These are phyloP conservation scores for Protostelium mycophagum DNA, from an alignment of 78 protist species.

Conservation along the genomic window DNA sequence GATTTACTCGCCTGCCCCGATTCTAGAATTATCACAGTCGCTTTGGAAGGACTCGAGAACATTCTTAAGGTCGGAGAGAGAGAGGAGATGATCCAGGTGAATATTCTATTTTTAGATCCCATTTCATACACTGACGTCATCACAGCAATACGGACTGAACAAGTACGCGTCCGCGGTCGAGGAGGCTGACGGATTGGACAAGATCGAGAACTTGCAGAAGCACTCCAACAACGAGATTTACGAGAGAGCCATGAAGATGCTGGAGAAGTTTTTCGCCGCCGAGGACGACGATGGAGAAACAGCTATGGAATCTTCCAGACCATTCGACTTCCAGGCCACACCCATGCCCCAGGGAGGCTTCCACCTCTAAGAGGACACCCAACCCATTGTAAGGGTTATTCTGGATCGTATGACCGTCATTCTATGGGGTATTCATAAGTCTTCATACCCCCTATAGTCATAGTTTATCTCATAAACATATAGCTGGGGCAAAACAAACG, in stretches of 20 bases:
- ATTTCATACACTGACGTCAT: neutral
- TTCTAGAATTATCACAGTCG: conserved; percentile 75
- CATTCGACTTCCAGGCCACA: neutral
- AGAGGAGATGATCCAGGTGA: conserved; percentile 6
- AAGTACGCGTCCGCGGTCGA: conserved; percentile 52
- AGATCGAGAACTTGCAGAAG: conserved; percentile 83
- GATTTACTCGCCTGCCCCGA: conserved; percentile 76
- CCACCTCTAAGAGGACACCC: neutral
- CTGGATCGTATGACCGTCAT: no score
- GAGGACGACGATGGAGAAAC: conserved; percentile 38
- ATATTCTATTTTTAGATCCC: neutral
- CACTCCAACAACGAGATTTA: conserved; percentile 77
- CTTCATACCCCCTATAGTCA: no score
- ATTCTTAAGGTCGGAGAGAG: conserved; percentile 73
- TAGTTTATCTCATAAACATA: no score
- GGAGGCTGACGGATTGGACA: conserved; percentile 78
- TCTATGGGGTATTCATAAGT: no score
- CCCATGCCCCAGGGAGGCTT: neutral
- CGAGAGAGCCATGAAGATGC: conserved; percentile 68
- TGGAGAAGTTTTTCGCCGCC: conserved; percentile 70
- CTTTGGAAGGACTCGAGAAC: conserved; percentile 88
- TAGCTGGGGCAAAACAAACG: no score
- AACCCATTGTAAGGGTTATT: no score
- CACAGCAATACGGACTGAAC: conserved; percentile 8
- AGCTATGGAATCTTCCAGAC: neutral